Evolutionary conservation across 2,329 filamentous ascomycete genomes (phyloP), one percentile per base, ranked within the genome.

Genomic region (Colletotrichum melonis): DNA sequence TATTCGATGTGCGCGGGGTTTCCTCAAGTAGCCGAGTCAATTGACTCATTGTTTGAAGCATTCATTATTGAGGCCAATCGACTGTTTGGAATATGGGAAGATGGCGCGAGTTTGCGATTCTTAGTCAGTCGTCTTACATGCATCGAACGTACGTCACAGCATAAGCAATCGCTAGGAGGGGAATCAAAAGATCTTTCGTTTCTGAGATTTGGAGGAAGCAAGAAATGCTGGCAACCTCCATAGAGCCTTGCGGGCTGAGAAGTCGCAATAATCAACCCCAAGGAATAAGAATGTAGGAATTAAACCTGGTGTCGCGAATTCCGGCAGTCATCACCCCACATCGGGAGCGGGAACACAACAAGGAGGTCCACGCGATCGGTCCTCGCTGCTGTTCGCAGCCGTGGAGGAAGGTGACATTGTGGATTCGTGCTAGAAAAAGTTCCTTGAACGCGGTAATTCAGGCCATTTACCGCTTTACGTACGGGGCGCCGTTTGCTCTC

Each of bases 401-500:
- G 42, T 46, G n/a, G 49, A 16, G 63, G 63, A 71, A 67, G 69
- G 67, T 69, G 62, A 63, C 57, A 69, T 52, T 46, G 28, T 7
- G 2, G n/a, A 49, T 16, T 63, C 42, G 14, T 22, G 38, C 38
- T 59, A 59, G 38, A 26, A n/a, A 24, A 49, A 49, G 42, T 49
- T 49, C n/a, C 26, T 30, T 19, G n/a, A 22, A 42, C 26, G 14
- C 32, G 8, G 63, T n/a, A 24, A 8, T 16, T 52, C 42, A 49
- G 19, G 42, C 42, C 42, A 49, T 14, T 49, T 63, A 49, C 42
- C 42, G 59, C 38, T 28, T 32, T 46, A 12, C n/a, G 24, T 14
- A n/a, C 26, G 32, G 32, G 42, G 30, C 19, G 52, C 24, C 1
- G 7, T n/a, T 8, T 16, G n/a, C 54, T 8, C 11, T 32, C 12